These are phyloP conservation scores for Saturnispora silvae DNA, from an alignment of 805 yeast genomes.

Conservation along the genomic window DNA sequence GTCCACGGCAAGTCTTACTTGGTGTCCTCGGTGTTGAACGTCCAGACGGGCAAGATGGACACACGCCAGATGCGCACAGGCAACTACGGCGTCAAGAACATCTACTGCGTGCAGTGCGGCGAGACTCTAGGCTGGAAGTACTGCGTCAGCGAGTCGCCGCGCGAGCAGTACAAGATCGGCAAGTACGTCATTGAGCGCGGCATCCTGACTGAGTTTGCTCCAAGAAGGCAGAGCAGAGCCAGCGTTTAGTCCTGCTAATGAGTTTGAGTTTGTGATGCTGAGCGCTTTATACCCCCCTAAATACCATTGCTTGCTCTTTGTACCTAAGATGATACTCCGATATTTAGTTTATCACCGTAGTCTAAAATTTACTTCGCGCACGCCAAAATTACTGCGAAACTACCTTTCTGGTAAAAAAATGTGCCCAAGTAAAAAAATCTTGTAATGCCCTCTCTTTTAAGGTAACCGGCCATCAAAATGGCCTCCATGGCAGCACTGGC, in stretches of 20 bases:
- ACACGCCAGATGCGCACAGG: slow-evolving; percentile 27
- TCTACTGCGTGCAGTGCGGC: slow-evolving; percentile 25
- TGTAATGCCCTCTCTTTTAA: no score
- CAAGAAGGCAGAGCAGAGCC: neutral
- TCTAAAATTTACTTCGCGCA: no score
- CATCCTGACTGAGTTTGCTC: slow-evolving; percentile 6
- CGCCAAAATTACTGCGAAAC: no score
- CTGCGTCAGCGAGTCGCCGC: slow-evolving; percentile 20
- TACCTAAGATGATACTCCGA: no score
- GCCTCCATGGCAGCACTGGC: no score
- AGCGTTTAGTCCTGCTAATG: no score
- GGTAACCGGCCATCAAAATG: no score
- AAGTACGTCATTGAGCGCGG: slow-evolving; percentile 26
- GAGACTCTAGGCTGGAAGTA: slow-evolving; percentile 27
- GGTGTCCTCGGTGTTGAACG: slow-evolving; percentile 24
- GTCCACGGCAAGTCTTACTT: slow-evolving; percentile 26
- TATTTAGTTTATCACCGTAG: no score
- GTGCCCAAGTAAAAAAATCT: no score
- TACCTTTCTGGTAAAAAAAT: neutral
- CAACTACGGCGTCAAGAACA: slow-evolving; percentile 21
- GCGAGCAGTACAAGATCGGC: slow-evolving; percentile 26
- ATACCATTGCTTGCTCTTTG: neutral
- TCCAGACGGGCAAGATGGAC: slow-evolving; percentile 14
- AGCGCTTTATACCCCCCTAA: neutral
- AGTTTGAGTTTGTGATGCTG: no score